Conservation (phyloP, 345 rosid species). For the Aurinia saxatilis region DNA sequence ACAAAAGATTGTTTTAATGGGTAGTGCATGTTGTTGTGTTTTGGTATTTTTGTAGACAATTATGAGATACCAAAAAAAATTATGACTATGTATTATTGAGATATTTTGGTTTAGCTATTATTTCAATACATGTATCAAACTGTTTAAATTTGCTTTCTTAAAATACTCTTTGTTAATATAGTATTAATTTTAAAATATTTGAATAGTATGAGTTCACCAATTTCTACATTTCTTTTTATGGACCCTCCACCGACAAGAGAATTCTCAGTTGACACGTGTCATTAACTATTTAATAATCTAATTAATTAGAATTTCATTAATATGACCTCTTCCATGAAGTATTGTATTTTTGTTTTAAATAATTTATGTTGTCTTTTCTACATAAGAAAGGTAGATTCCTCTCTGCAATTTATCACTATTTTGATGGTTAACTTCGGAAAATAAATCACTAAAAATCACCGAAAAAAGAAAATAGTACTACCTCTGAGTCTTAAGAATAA, state of each 20-base stretch:
- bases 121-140: background rate
- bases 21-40: constrained; percentile 14
- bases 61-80: background rate
- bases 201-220: background rate
- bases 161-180: background rate
- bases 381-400: background rate
- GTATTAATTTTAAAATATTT: background rate
- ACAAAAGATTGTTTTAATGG: background rate
- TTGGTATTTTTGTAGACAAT: background rate
- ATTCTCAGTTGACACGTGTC: background rate
- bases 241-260: constrained; percentile 17
- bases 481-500: too few species aligned
- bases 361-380: background rate
- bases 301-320: background rate
- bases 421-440: background rate
- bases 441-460: background rate
- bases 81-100: background rate
- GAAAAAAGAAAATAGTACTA: background rate
- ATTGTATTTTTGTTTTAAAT: background rate
- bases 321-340: background rate
- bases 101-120: background rate
- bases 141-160: background rate
- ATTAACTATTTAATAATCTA: background rate
- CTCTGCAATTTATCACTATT: background rate
- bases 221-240: background rate